phyloP scores from a whole-genome alignment of 2,329 filamentous ascomycete genomes.

The Pezicula radicicola region DNA sequence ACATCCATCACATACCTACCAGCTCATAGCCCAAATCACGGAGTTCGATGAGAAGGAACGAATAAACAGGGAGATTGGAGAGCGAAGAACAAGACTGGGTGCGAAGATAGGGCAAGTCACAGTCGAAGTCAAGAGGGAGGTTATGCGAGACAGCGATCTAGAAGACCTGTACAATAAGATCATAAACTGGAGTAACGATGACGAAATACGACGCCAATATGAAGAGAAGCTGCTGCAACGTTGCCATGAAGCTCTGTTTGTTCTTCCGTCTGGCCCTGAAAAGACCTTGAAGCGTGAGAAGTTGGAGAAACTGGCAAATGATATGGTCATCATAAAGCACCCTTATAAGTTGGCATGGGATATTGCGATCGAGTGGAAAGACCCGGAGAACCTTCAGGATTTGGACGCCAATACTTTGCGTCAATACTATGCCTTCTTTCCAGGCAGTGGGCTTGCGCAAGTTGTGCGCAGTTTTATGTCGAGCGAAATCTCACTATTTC shows the following conservation, averaged over 20 bases:
- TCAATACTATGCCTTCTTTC: conserved; percentile 81
- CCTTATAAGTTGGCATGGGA: conserved; percentile 89
- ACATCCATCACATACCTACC: conserved; percentile 77
- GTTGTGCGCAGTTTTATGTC: conserved; percentile 79
- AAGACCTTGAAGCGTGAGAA: conserved; percentile 71
- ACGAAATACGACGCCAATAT: conserved; percentile 77
- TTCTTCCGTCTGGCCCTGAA: conserved; percentile 57
- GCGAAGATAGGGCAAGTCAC: conserved; percentile 82
- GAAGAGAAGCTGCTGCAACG: conserved; percentile 88
- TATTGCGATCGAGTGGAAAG: conserved; percentile 85
- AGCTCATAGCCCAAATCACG: conserved; percentile 75
- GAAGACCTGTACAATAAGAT: conserved; percentile 77
- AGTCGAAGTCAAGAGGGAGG: conserved; percentile 80
- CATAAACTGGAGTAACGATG: conserved; percentile 87
- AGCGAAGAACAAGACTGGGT: conserved; percentile 82
- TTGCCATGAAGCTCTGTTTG: conserved; percentile 73
- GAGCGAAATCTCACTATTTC: conserved; percentile 80
- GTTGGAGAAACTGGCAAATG: conserved; percentile 74
- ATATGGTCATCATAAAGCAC: conserved; percentile 96
- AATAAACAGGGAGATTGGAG: conserved; percentile 86
- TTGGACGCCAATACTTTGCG: conserved; percentile 77
- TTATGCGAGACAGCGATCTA: conserved; percentile 72
- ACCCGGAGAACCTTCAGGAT: conserved; percentile 68
- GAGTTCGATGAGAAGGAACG: conserved; percentile 85
- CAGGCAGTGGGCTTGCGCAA: conserved; percentile 76